Evolutionary conservation across 2,329 filamentous ascomycete genomes (phyloP), one percentile per base, ranked within the genome.

Genomic region (Sclerotinia borealis): DNA sequence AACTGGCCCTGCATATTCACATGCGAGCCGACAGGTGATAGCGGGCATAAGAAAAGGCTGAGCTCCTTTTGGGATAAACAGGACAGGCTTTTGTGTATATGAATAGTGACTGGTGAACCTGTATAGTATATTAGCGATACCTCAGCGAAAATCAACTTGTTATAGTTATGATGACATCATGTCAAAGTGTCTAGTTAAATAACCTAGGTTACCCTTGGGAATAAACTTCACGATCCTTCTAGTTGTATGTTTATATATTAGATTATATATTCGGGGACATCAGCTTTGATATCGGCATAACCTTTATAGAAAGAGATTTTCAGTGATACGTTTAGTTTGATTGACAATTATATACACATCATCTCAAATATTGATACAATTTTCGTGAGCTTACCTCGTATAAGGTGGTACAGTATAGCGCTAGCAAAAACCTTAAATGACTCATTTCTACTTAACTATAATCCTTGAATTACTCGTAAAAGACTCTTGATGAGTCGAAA

Each of bases 31-130:
- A 34, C 25, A 17, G 9, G 27, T 11, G n/a, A 25, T 34, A 22
- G 39, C 39, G 34, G 39, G 39, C 45, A 31, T 56, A 45, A 13
- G 39, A 34, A 45, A 27, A 22, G 45, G 27, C n/a, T 17, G 39
- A 22, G 39, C 54, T 56, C 45, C 27, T 34, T 34, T 56, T 56
- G 54, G 54, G 39, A 56, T 56, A 56, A 31, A 45, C 19, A 34
- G 19, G 19, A 43, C 39, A 45, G 13, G 39, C 54, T 45, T 56
- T 56, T 43, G 39, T 56, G 39, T 22, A 25, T 31, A 43, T 43
- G 22, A 31, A 27, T 43, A 55, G 37, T 31, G 10, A 6, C 22
- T 22, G 27, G 27, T 45, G 39, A 45, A 56, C 15, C 39, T 56
- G 13, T 22, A 10, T 55, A 41, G 27, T 22, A 45, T 45, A 8